phyloP scores from a whole-genome alignment of 495 filamentous ascomycete genomes.

The Tuber aestivum region DNA sequence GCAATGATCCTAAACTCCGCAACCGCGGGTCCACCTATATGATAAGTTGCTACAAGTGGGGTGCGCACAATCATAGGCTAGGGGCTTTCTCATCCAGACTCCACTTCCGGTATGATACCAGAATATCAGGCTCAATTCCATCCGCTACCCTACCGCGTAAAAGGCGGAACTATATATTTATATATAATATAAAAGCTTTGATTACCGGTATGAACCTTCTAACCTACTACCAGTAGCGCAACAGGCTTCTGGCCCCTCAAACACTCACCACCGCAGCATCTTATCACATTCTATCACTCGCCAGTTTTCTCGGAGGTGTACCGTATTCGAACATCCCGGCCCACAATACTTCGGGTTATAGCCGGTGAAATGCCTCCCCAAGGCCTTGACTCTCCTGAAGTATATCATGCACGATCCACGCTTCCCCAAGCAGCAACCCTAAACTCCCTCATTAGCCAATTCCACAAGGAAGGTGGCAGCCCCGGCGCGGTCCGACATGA shows the following conservation, averaged over 20 bases:
- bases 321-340: too few species aligned
- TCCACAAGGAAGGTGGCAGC: neutral
- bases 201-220: too few species aligned
- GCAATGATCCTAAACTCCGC: neutral
- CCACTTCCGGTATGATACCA: neutral
- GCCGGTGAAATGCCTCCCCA: neutral
- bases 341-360: neutral
- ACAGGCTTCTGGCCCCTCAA: neutral
- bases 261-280: neutral
- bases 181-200: too few species aligned
- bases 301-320: neutral
- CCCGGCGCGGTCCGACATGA: neutral
- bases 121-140: too few species aligned
- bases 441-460: neutral
- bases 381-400: neutral
- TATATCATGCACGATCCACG: neutral
- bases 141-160: too few species aligned
- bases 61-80: neutral
- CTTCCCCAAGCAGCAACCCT: neutral
- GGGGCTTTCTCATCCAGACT: neutral
- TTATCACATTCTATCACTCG: neutral
- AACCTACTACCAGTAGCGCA: too few species aligned
- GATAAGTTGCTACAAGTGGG: neutral
- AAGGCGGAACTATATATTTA: too few species aligned
- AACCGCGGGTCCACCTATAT: neutral